Conservation (phyloP, 345 rosid genomes). For the Odontarrhena argentea region DNA sequence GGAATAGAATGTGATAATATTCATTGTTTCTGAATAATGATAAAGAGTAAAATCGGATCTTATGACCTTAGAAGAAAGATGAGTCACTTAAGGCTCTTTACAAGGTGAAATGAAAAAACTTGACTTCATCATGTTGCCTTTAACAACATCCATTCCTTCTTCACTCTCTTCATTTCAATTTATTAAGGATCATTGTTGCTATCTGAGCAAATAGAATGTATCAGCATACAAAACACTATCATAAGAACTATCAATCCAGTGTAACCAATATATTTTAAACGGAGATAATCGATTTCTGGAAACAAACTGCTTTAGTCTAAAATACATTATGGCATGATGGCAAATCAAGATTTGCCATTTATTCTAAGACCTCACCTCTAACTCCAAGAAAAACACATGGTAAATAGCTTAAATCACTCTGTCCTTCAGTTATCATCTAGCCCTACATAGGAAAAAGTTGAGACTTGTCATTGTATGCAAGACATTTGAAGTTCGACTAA, state of each 20-base stretch:
- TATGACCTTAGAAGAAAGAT: conserved; percentile 20
- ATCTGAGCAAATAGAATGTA: conserved; percentile 24
- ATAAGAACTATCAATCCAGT: background rate
- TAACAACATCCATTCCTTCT: conserved; percentile 4
- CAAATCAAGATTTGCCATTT: too few relatives aligned
- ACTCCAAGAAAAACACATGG: conserved; percentile 10
- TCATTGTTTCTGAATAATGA: background rate
- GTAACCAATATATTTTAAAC: background rate
- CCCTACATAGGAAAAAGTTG: conserved; percentile 63
- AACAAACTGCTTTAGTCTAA: background rate
- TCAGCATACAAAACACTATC: conserved; percentile 6
- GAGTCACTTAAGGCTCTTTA: conserved; percentile 10
- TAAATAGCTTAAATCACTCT: conserved; percentile 38
- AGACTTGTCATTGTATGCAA: conserved; percentile 42
- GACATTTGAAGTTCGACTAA: conserved; percentile 20
- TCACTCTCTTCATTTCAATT: background rate
- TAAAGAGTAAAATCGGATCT: background rate
- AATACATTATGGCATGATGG: background rate
- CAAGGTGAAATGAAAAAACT: background rate
- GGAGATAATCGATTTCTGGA: background rate
- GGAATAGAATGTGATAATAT: background rate
- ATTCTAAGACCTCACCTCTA: background rate
- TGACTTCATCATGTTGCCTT: conserved; percentile 3
- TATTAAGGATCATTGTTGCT: conserved; percentile 36
- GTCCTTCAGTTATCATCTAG: conserved; percentile 55